A percentile compares a stretch with the other conserved stretches of the same genome.
Evolutionary conservation across 768 basidiomycete species (phyloP).

Genomic region (Rhodosporidiobolus odoratus): DNA sequence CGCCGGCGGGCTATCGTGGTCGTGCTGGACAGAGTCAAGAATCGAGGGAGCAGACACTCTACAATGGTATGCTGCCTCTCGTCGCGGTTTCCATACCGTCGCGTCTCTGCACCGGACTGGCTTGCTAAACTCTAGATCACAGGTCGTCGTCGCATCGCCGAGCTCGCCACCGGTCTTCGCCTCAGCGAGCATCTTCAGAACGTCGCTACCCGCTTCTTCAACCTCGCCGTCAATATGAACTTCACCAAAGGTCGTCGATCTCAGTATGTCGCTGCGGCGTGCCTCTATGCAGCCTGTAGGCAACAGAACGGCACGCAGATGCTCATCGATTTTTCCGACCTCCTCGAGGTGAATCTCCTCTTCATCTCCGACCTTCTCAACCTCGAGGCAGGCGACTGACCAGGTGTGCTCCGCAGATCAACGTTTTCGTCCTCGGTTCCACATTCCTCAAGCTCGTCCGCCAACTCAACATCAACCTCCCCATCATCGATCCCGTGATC

Average conservation of each 20-base stretch:
- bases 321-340: slow-evolving; percentile 98
- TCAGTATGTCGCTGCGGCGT: slow-evolving; percentile 89
- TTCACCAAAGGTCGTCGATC: slow-evolving; percentile 90
- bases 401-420: slow-evolving; percentile 58
- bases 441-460: slow-evolving; percentile 92
- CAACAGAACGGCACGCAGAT: slow-evolving; percentile 91
- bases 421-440: slow-evolving; percentile 93
- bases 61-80: slow-evolving; percentile 66
- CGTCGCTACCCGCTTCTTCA: slow-evolving; percentile 79
- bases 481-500: slow-evolving; percentile 89
- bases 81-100: neutral
- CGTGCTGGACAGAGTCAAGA: slow-evolving; percentile 67
- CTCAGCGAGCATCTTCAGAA: slow-evolving; percentile 74
- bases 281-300: slow-evolving; percentile 87
- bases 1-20: slow-evolving; percentile 38
- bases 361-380: too few relatives aligned
- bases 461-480: slow-evolving; percentile 74
- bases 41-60: slow-evolving; percentile 83
- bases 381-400: neutral
- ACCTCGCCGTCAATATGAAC: slow-evolving; percentile 85
- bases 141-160: slow-evolving; percentile 75
- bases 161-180: slow-evolving; percentile 68
- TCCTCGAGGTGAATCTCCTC: slow-evolving; percentile 64
- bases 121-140: neutral
- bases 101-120: neutral